These are phyloP conservation scores for Penicillium sp. DNA, from an alignment of 2,329 filamentous ascomycete species.

Conservation along the genomic window DNA sequence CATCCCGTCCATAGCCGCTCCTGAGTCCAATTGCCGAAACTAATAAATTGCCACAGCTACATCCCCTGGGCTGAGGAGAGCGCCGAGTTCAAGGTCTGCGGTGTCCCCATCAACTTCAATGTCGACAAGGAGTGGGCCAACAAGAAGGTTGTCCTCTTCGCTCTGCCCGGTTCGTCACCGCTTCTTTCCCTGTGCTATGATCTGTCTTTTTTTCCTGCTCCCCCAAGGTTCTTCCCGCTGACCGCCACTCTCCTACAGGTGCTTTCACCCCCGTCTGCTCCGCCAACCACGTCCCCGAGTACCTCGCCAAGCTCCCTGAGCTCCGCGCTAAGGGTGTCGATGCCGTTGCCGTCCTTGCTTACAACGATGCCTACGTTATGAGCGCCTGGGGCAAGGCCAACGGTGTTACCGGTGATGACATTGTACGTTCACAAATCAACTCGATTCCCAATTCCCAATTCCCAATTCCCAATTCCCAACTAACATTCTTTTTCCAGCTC, in stretches of 20 bases:
- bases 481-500: slow-evolving; percentile 47
- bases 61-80: slow-evolving; percentile 72
- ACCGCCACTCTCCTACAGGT: slow-evolving; percentile 42
- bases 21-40: not conserved
- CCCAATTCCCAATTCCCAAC: not conserved
- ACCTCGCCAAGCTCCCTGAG: slow-evolving; percentile 68
- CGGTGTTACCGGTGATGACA: slow-evolving; percentile 68
- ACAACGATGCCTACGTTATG: slow-evolving; percentile 86
- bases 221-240: slow-evolving; percentile 8
- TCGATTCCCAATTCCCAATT: too few relatives aligned
- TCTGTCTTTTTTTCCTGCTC: not conserved
- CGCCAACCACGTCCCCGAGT: slow-evolving; percentile 75
- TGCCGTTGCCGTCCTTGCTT: slow-evolving; percentile 75
- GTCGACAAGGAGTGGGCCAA: slow-evolving; percentile 72
- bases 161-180: slow-evolving; percentile 57
- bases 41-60: slow-evolving; percentile 54
- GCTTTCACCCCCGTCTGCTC: slow-evolving; percentile 89
- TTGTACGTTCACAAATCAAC: slow-evolving; percentile 47
- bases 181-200: not conserved
- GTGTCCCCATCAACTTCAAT: slow-evolving; percentile 73
- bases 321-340: slow-evolving; percentile 81
- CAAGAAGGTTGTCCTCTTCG: slow-evolving; percentile 71
- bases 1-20: not conserved
- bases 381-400: slow-evolving; percentile 89
- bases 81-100: slow-evolving; percentile 70